phyloP scores from a whole-genome alignment of 108 stramenopile species.

The Fistulifera pelliculosa region DNA sequence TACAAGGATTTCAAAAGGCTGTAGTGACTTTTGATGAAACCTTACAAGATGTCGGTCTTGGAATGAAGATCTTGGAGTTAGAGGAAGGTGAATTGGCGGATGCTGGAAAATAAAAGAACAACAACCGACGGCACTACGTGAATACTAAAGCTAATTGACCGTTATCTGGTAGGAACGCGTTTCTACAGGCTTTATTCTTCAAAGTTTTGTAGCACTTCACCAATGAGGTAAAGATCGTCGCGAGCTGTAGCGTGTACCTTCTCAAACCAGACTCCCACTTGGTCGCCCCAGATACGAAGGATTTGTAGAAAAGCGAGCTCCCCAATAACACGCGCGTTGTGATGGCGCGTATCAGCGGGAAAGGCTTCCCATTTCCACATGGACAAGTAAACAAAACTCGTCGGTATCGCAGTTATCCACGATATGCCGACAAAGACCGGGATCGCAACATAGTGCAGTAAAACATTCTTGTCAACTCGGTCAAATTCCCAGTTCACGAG shows the following conservation, averaged over 20 bases:
- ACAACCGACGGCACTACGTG: too few relatives aligned
- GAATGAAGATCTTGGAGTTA: conserved; percentile 40
- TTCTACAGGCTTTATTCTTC: conserved; percentile 2
- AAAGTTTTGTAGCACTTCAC: conserved; percentile 68
- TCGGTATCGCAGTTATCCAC: too few relatives aligned
- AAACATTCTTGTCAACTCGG: conserved; percentile 37
- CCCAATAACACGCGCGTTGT: neutral
- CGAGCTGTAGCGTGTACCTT: conserved; percentile 71
- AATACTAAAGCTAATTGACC: too few relatives aligned
- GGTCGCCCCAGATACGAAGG: conserved; percentile 17
- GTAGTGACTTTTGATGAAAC: conserved; percentile 75
- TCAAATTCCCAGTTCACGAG: conserved; percentile 66
- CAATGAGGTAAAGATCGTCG: conserved; percentile 78
- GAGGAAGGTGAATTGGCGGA: conserved; percentile 22
- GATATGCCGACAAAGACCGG: conserved; percentile 39
- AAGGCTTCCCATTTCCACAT: too few relatives aligned
- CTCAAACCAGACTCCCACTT: conserved; percentile 47
- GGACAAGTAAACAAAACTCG: too few relatives aligned
- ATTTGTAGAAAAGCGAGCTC: neutral
- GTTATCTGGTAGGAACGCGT: too few relatives aligned
- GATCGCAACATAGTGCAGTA: conserved; percentile 48
- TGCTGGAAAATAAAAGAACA: neutral
- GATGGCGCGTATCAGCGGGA: too few relatives aligned
- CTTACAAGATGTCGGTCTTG: conserved; percentile 55
- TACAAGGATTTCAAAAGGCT: conserved; percentile 81